Base-by-base conservation (phyloP, 192 early-diverging fungal species). In the Coemansia umbellata region DNA sequence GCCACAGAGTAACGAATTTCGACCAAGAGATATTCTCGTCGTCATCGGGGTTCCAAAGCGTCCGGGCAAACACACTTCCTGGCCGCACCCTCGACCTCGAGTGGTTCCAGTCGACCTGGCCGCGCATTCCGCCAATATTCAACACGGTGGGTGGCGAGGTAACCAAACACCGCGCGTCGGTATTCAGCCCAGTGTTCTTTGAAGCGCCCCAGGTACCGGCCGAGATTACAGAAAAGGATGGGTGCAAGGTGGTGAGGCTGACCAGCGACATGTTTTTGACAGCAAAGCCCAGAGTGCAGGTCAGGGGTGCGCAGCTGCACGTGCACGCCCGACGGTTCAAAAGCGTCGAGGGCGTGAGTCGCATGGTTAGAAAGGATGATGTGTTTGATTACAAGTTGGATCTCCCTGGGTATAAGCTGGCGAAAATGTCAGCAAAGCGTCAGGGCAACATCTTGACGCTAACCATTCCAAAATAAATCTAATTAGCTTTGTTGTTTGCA, bases 1-100 rank as follows among this genome's bases (percentile, higher is more conserved):
- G 40, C 8, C 66, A 54, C 5, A 43, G 58, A 10, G 49, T 60
- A n/a, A 57, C 69, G n/a, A 73, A 73, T 58, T 73, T 73, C 39
- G 53, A 65, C 50, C 41, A 54, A 22, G 63, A 73, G 42, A 62
- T 73, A 31, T 73, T 56, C 26, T 17, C 63, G 1, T 41, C 32
- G 15, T 30, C 52, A 11, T 53, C 69, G 8, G 58, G 53, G 14
- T 73, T 73, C 58, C 69, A 59, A 5, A 73, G 54, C 31, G 27
- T 73, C 13, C 58, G 50, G 24, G 58, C 63, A 5, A 33, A 47
- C 23, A 60, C 62, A 8, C 42, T 66, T 13, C 58, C 63, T 0
- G 69, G 69, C n/a, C 62, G 69, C 18, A 39, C 50, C 11, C 52
- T 45, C 26, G 48, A 55, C 10, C 45, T 28, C 3, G 52, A 47